Evolutionary conservation across 2,329 filamentous ascomycete genomes (phyloP).

Genomic region (Paracoccidioides lutzii): DNA sequence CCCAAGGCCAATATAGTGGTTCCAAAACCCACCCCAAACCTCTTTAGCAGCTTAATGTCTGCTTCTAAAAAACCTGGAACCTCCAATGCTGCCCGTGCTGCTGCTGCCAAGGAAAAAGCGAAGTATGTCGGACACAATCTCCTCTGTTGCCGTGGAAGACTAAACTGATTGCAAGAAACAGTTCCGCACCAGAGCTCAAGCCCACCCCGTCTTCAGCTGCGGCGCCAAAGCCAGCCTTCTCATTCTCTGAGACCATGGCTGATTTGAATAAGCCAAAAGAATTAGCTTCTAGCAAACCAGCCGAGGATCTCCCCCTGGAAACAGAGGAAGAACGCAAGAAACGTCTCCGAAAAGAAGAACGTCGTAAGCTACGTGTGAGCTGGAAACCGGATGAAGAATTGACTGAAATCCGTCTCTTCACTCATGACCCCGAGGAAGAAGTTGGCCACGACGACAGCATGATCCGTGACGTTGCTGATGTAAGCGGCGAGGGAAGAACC

Average conservation of each 20-base stretch:
- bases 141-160: not conserved
- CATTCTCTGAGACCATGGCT: constrained; percentile 38
- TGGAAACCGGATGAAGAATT: constrained; percentile 48
- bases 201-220: constrained; percentile 17
- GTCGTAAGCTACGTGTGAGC: constrained; percentile 47
- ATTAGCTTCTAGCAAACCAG: constrained; percentile 36
- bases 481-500: constrained; percentile 43
- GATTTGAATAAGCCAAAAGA: constrained; percentile 45
- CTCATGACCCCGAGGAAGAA: constrained; percentile 52
- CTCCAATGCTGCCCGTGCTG: constrained; percentile 37
- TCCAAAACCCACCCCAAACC: constrained; percentile 30
- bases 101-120: constrained; percentile 24
- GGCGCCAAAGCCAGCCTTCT: constrained; percentile 31
- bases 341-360: constrained; percentile 47
- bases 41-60: constrained; percentile 36
- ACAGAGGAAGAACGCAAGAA: constrained; percentile 47
- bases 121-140: constrained; percentile 16
- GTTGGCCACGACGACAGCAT: constrained; percentile 45
- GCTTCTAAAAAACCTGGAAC: constrained; percentile 40
- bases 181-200: constrained; percentile 19
- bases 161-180: constrained; percentile 14
- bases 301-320: constrained; percentile 42
- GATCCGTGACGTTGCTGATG: constrained; percentile 45
- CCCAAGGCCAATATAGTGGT: constrained; percentile 28
- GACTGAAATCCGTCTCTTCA: constrained; percentile 46